Percentiles rank a stretch among this genome's conserved stretches.
phyloP scores from a whole-genome alignment of 192 early-diverging fungal genomes.

The Podochytrium sp. region DNA sequence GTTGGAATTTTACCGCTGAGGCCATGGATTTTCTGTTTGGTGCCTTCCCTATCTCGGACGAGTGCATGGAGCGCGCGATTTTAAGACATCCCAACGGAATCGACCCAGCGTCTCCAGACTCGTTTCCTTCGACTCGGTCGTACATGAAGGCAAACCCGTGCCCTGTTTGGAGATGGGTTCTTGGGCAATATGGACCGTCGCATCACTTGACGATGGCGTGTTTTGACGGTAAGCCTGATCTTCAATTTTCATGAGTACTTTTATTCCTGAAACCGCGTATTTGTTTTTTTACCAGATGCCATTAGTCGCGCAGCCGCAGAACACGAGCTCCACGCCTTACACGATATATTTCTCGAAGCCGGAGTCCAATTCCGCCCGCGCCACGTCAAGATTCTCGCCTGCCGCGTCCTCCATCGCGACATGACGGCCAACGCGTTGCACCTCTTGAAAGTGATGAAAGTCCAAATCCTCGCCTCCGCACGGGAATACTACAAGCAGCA shows the following conservation, averaged over 20 bases:
- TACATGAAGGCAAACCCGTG: constrained; percentile 56
- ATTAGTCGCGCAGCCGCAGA: constrained; percentile 54
- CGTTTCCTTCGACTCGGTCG: constrained; percentile 51
- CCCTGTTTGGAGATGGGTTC: constrained; percentile 56
- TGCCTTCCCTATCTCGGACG: constrained; percentile 40
- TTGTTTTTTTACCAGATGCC: constrained; percentile 39
- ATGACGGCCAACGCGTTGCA: constrained; percentile 59
- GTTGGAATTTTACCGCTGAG: constrained; percentile 46
- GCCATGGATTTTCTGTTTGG: constrained; percentile 39
- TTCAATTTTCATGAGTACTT: not conserved
- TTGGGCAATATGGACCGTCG: constrained; percentile 48
- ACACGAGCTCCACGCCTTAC: constrained; percentile 50
- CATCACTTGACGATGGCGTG: constrained; percentile 56
- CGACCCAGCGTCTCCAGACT: constrained; percentile 30
- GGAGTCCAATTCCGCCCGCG: constrained; percentile 53
- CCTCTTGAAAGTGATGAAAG: constrained; percentile 38
- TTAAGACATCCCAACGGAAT: constrained; percentile 37
- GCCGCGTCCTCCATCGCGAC: constrained; percentile 55
- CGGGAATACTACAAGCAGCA: not conserved
- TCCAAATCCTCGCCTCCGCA: constrained; percentile 34
- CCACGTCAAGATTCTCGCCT: constrained; percentile 60
- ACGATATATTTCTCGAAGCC: constrained; percentile 46
- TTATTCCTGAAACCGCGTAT: not conserved
- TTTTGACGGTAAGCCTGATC: constrained; percentile 42
- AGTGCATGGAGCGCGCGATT: constrained; percentile 35